phyloP scores from a whole-genome alignment of 768 basidiomycete genomes.

The Panus rudis region DNA sequence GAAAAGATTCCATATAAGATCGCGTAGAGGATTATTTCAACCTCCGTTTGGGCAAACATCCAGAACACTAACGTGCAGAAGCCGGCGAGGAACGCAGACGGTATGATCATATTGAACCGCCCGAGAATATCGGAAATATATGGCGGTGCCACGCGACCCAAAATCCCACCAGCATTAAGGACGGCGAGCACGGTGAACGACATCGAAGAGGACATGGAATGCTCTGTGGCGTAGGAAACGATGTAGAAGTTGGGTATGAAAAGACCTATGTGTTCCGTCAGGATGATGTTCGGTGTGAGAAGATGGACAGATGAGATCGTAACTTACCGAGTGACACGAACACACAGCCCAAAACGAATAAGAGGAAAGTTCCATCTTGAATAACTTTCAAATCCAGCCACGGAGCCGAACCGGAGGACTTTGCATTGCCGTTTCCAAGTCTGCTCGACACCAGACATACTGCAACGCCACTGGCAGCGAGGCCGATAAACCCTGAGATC shows the following conservation, averaged over 20 bases:
- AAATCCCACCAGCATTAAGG: slow-evolving; percentile 61
- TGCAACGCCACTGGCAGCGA: slow-evolving; percentile 39
- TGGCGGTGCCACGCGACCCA: slow-evolving; percentile 60
- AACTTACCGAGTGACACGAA: slow-evolving; percentile 52
- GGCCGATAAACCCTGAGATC: slow-evolving; percentile 44
- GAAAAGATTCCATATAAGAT: slow-evolving; percentile 56
- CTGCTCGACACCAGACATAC: slow-evolving; percentile 37
- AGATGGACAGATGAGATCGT: neutral
- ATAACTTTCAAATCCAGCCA: slow-evolving; percentile 25
- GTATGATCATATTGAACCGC: slow-evolving; percentile 58
- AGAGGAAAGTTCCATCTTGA: slow-evolving; percentile 31
- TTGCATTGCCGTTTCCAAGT: slow-evolving; percentile 15
- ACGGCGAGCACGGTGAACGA: slow-evolving; percentile 55
- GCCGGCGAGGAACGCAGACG: slow-evolving; percentile 52
- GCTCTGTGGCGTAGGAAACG: slow-evolving; percentile 46
- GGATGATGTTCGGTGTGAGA: too few relatives aligned
- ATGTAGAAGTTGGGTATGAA: slow-evolving; percentile 73
- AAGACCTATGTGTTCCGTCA: slow-evolving; percentile 50
- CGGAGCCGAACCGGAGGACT: slow-evolving; percentile 12
- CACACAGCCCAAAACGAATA: slow-evolving; percentile 48
- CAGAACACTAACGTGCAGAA: slow-evolving; percentile 53
- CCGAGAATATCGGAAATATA: slow-evolving; percentile 60
- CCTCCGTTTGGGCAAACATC: slow-evolving; percentile 38
- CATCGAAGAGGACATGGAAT: slow-evolving; percentile 27
- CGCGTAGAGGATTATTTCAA: slow-evolving; percentile 43